Evolutionary conservation across 768 basidiomycete species (phyloP).

Genomic region (Paxillus rubicundulus): DNA sequence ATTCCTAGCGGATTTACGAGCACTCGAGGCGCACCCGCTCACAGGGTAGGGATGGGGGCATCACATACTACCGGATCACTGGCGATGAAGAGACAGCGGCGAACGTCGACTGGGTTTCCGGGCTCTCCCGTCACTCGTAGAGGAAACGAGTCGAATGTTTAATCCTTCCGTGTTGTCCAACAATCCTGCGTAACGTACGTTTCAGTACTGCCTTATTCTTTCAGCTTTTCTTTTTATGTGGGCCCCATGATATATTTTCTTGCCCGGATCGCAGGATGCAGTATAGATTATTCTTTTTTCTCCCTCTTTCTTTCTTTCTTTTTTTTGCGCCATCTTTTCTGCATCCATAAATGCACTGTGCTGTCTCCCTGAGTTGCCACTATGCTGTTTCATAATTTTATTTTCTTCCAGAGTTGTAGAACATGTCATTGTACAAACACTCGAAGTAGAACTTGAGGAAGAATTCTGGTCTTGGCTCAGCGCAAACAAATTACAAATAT

Average conservation of each 20-base stretch:
- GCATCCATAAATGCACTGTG: slow-evolving; percentile 18
- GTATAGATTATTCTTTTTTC: slow-evolving; percentile 36
- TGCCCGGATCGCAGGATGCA: slow-evolving; percentile 32
- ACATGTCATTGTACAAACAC: slow-evolving; percentile 22
- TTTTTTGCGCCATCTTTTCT: slow-evolving; percentile 8
- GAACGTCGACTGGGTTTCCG: slow-evolving; percentile 63
- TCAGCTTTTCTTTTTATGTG: slow-evolving; percentile 9
- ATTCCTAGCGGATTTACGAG: slow-evolving; percentile 46
- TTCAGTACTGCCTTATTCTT: slow-evolving; percentile 9
- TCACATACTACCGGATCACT: slow-evolving; percentile 20
- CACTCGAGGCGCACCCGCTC: slow-evolving; percentile 38
- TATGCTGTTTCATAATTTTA: slow-evolving; percentile 34
- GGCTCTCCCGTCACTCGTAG: slow-evolving; percentile 35
- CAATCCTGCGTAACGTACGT: slow-evolving; percentile 7
- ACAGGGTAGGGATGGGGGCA: slow-evolving; percentile 21
- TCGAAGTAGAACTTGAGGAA: neutral
- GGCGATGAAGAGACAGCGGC: slow-evolving; percentile 77
- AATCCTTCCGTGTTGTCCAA: slow-evolving; percentile 5
- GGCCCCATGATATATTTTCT: slow-evolving; percentile 32
- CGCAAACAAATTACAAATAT: too few relatives aligned
- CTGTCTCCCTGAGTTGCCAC: slow-evolving; percentile 14
- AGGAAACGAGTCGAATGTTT: slow-evolving; percentile 21
- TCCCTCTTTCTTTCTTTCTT: too few relatives aligned
- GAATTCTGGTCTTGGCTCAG: neutral
- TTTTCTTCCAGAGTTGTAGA: slow-evolving; percentile 27